Percentiles rank a stretch among this genome's conserved stretches.
These are phyloP conservation scores for Aspergillus incahuasiensis DNA, from an alignment of 495 filamentous ascomycete species.

Conservation along the genomic window DNA sequence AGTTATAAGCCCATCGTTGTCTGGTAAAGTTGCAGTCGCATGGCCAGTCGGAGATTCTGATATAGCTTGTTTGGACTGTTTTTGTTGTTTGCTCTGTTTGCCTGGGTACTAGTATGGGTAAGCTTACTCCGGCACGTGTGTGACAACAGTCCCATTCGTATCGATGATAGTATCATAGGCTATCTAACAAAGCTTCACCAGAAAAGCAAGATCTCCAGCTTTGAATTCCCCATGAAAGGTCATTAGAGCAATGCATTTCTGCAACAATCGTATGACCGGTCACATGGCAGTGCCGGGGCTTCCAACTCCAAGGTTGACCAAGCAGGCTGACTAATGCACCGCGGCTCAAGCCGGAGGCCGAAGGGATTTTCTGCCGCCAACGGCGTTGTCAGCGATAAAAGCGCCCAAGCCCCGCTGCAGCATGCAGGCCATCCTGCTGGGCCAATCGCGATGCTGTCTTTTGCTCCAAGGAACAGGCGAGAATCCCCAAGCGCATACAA, in stretches of 20 bases:
- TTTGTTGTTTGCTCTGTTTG: constrained; percentile 11
- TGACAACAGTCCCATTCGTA: too few species aligned
- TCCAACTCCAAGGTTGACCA: neutral
- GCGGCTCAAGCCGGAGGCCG: too few species aligned
- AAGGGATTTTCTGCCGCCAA: neutral
- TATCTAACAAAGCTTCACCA: too few species aligned
- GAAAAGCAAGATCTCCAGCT: too few species aligned
- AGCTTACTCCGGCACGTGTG: too few species aligned
- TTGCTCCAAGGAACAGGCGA: constrained; percentile 14
- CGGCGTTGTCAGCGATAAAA: constrained; percentile 14
- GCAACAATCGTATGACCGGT: too few species aligned
- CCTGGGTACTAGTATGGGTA: neutral
- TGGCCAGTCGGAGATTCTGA: neutral
- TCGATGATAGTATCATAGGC: too few species aligned
- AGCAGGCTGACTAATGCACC: neutral
- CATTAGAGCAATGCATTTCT: too few species aligned
- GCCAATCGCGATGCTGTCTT: constrained; percentile 17
- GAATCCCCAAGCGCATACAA: constrained; percentile 19
- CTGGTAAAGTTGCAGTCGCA: neutral
- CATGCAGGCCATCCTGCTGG: constrained; percentile 10
- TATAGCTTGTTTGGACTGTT: constrained; percentile 19
- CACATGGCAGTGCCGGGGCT: too few species aligned
- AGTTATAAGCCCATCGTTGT: neutral
- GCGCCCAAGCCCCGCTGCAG: constrained; percentile 28
- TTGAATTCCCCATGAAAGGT: too few species aligned